Evolutionary conservation across 139 green algal species (phyloP).

Genomic region (Haematococcus sp.): DNA sequence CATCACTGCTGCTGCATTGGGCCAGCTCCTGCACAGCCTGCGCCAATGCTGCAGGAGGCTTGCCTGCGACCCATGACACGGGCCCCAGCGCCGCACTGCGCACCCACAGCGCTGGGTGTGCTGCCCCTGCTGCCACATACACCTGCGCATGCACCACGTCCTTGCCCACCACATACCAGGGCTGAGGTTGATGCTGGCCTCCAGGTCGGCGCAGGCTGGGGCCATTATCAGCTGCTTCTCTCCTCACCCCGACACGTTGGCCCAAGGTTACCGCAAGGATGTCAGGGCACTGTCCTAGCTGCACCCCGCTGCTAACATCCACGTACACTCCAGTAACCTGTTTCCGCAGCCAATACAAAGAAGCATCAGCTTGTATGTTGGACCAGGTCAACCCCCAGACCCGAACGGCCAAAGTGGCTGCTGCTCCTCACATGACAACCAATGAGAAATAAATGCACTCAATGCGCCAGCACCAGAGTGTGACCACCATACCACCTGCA

Average conservation of each 20-base stretch:
- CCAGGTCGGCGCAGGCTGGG: no score
- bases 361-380: no score
- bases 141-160: slow-evolving; percentile 42
- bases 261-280: slow-evolving; percentile 68
- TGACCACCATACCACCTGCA: no score
- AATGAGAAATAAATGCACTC: no score
- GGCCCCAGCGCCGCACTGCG: slow-evolving; percentile 35
- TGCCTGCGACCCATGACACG: slow-evolving; percentile 58
- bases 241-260: slow-evolving; percentile 42
- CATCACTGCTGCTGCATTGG: slow-evolving; percentile 2
- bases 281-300: slow-evolving; percentile 54
- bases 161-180: slow-evolving; percentile 75
- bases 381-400: no score
- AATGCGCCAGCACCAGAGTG: no score
- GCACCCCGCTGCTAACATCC: slow-evolving; percentile 38
- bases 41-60: no score
- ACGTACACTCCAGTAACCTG: slow-evolving; percentile 47
- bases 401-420: no score
- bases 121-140: slow-evolving; percentile 51
- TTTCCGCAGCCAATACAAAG: background rate
- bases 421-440: no score
- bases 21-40: slow-evolving; percentile 2
- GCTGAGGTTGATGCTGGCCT: slow-evolving; percentile 43
- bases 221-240: no score
- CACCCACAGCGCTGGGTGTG: slow-evolving; percentile 63